Evolutionary conservation across 2,329 filamentous ascomycete genomes (phyloP), one percentile per base, ranked within the genome.

Genomic region (Amylocarpus encephaloides): DNA sequence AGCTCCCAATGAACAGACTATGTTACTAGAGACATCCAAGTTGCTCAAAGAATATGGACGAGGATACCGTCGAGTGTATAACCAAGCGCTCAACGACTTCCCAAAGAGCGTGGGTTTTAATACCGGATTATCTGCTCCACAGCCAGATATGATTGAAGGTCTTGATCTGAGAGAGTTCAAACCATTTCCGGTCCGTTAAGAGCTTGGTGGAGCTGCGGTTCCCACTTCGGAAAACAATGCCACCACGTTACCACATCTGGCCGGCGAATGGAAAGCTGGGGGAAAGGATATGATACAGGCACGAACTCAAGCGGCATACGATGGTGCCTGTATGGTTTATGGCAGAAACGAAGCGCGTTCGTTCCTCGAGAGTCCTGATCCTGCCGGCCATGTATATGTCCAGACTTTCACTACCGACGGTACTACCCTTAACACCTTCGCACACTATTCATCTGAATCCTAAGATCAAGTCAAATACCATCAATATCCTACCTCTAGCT

Each of bases 131-230:
- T 60, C 61, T 18, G 49, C 59, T 18, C 50, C 60, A 26, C 61
- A 64, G 42, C 62, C 65, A 22, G 62, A 64, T 54, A 62, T 58
- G 19, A 43, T 66, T 44, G 58, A 66, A 46, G 62, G 61, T 5
- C 54, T 60, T 22, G 49, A 53, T 19, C 51, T 55, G 38, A 15
- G 26, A 33, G 40, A 52, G 32, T 59, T 57, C 34, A 9, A 53
- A 3, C 52, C 52, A 38, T 57, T 57, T 44, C 55, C 49, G 22
- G 41, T 48, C 18, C 41, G 38, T 29, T 7, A 48, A 46, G 6
- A 57, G 18, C 48, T 55, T 48, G 44, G 46, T 35, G 50, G 48
- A 19, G 45, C 52, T 19, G 52, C 55, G 5, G 32, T 33, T 38
- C 10, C 18, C 15, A 38, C 16, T 40, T 15, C 12, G 12, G 40